Base-by-base conservation (phyloP, 805 yeast genomes). In the Teunomyces stri region DNA sequence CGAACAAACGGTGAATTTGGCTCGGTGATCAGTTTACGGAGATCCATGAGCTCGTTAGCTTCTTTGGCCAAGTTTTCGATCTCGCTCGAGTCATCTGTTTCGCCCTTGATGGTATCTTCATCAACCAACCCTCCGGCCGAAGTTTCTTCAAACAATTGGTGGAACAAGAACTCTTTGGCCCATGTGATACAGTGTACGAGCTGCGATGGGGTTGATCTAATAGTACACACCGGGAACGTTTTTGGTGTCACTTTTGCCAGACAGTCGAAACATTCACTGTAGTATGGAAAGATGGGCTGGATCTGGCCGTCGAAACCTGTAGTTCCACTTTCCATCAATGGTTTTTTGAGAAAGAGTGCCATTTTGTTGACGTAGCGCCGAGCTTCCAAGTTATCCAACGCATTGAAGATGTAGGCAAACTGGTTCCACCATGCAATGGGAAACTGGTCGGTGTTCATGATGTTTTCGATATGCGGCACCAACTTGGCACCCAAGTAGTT, bases 161-260 rank as follows among this genome's bases (percentile, higher is more conserved):
- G 76, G 61, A 94, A 90, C 44, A 94, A 68, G 60, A 89, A 95
- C 56, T 87, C 89, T 62, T 94, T 94, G 6, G 97, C 96, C 99
- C 99, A 94, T 1, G 95, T 96, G 21, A 94, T 85, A 64, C 97
- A 90, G 61, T 94, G 99, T 5, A 94, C 85, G 0, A 97, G 97
- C 60, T 87, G 90, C 0, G 96, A 88, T 0, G 99, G 99, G 0
- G 99, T 94, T 5, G 97, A 89, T 53, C 99, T 76, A 49, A 94
- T 94, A 0, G 99, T 94, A 64, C 99, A 94, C 1, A 94, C 97
- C 0, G 99, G 97, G 64, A 82, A 94, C 0, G 94, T 78, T 59
- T 87, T 90, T 5, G 97, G 96, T 0, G 95, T 84, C 31, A 83
- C 94, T 59, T 92, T 89, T 4, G 85, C 81, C 21, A 83, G 81